Percentiles rank a stretch among this genome's conserved stretches.
phyloP scores from a whole-genome alignment of 2,329 filamentous ascomycete species.

The Penicillium aurantiogriseum region DNA sequence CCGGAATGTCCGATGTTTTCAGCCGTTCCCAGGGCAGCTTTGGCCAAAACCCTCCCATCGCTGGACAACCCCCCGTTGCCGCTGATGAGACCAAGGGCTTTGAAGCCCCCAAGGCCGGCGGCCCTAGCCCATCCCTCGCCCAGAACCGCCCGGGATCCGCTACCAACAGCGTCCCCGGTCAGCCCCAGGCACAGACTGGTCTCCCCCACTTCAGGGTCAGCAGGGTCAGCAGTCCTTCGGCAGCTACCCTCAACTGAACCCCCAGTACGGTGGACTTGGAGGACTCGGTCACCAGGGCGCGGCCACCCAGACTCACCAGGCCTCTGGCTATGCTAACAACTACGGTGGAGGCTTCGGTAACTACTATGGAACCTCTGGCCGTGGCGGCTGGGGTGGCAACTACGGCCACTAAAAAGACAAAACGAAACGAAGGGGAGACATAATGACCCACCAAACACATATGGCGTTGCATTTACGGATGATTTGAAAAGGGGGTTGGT shows the following conservation, averaged over 20 bases:
- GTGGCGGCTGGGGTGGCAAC: constrained; percentile 49
- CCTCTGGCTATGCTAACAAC: constrained; percentile 40
- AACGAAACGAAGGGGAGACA: constrained; percentile 12
- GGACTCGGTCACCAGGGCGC: constrained; percentile 45
- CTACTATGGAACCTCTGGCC: constrained; percentile 45
- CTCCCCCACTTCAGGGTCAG: constrained; percentile 55
- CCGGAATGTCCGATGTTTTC: constrained; percentile 59
- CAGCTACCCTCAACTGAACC: constrained; percentile 55
- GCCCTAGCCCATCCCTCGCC: constrained; percentile 61
- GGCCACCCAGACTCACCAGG: constrained; percentile 42
- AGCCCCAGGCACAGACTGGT: constrained; percentile 50
- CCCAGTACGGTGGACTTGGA: constrained; percentile 52
- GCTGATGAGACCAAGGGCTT: constrained; percentile 60
- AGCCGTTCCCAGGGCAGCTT: constrained; percentile 59
- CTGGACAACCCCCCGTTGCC: constrained; percentile 48
- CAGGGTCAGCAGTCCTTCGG: constrained; percentile 56
- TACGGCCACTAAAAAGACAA: constrained; percentile 44
- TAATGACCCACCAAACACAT: constrained; percentile 28
- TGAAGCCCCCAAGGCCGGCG: constrained; percentile 55
- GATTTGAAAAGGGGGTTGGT: constrained; percentile 21
- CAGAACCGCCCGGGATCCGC: constrained; percentile 64
- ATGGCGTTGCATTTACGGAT: constrained; percentile 31
- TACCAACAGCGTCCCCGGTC: constrained; percentile 57
- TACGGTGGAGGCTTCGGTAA: constrained; percentile 45
- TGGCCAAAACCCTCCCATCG: constrained; percentile 53